phyloP scores from a whole-genome alignment of 768 basidiomycete species.

The Russula lepida region DNA sequence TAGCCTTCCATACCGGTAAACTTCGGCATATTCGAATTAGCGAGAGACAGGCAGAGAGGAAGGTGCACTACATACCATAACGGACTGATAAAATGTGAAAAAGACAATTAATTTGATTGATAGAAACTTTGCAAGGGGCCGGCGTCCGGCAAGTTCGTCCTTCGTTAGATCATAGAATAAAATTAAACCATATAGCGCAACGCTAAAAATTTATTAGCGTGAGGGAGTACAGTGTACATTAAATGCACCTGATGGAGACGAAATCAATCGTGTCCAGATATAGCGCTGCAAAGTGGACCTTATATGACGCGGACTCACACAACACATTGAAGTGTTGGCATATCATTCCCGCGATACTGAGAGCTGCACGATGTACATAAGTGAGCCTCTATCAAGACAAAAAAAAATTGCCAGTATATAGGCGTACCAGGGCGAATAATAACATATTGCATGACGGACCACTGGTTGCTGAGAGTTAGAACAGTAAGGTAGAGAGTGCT shows the following conservation, averaged over 20 bases:
- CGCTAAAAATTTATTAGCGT: slow-evolving; percentile 32
- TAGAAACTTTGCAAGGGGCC: slow-evolving; percentile 80
- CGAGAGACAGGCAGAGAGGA: neutral
- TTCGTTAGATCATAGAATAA: slow-evolving; percentile 77
- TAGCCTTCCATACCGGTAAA: slow-evolving; percentile 56
- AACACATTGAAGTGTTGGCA: slow-evolving; percentile 61
- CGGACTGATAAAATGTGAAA: slow-evolving; percentile 83
- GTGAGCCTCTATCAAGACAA: neutral
- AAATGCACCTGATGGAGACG: slow-evolving; percentile 63
- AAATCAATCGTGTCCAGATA: slow-evolving; percentile 72
- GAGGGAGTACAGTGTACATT: too few relatives aligned
- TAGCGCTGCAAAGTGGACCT: slow-evolving; percentile 51
- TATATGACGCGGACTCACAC: slow-evolving; percentile 56
- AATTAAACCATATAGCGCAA: slow-evolving; percentile 81
- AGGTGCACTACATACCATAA: slow-evolving; percentile 38
- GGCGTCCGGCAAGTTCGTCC: slow-evolving; percentile 65
- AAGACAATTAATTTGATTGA: slow-evolving; percentile 82
- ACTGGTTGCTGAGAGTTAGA: slow-evolving; percentile 34
- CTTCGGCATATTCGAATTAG: slow-evolving; percentile 29
- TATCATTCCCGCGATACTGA: slow-evolving; percentile 72
- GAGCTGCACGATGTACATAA: slow-evolving; percentile 28
- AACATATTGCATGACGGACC: slow-evolving; percentile 86
- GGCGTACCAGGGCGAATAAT: slow-evolving; percentile 51
- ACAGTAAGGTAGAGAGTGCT: slow-evolving; percentile 1
- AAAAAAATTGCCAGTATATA: neutral